phyloP scores from a whole-genome alignment of 495 filamentous ascomycete species.

The Staphylotrichum longicolle region DNA sequence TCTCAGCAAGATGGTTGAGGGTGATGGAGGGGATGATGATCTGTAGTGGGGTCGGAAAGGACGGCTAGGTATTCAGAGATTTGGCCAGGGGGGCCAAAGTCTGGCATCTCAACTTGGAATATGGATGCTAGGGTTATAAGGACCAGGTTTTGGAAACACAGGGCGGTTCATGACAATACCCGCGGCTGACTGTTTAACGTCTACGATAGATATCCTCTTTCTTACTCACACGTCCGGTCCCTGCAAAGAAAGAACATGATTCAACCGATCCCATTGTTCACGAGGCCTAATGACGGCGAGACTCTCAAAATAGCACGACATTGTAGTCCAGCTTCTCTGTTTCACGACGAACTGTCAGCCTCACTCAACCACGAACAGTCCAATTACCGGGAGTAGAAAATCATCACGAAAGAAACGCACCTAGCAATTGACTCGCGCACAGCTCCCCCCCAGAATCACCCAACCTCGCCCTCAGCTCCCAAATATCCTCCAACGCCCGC shows the following conservation, averaged over 20 bases:
- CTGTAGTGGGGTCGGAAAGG: not conserved
- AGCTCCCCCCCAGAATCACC: constrained; percentile 16
- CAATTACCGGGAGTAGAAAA: not conserved
- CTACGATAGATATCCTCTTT: too few species aligned
- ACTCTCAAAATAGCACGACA: constrained; percentile 23
- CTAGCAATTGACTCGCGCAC: constrained; percentile 18
- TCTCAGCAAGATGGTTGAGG: constrained; percentile 20
- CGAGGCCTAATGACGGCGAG: too few species aligned
- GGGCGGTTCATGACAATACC: too few species aligned
- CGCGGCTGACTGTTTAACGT: too few species aligned
- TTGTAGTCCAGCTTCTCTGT: constrained; percentile 23
- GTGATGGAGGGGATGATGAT: constrained; percentile 7
- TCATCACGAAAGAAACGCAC: constrained; percentile 3
- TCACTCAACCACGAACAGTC: not conserved
- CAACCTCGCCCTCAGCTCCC: constrained; percentile 15
- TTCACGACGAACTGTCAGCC: too few species aligned
- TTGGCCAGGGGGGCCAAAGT: too few species aligned
- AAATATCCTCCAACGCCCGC: constrained; percentile 22
- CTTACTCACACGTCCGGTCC: too few species aligned
- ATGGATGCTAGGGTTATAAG: too few species aligned
- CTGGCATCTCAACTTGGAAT: too few species aligned
- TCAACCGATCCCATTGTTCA: too few species aligned
- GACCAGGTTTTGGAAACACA: too few species aligned
- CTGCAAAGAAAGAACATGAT: too few species aligned
- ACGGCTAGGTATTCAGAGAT: not conserved